phyloP scores from a whole-genome alignment of 169 alveolate genomes.

The Eimeria falciformis region DNA sequence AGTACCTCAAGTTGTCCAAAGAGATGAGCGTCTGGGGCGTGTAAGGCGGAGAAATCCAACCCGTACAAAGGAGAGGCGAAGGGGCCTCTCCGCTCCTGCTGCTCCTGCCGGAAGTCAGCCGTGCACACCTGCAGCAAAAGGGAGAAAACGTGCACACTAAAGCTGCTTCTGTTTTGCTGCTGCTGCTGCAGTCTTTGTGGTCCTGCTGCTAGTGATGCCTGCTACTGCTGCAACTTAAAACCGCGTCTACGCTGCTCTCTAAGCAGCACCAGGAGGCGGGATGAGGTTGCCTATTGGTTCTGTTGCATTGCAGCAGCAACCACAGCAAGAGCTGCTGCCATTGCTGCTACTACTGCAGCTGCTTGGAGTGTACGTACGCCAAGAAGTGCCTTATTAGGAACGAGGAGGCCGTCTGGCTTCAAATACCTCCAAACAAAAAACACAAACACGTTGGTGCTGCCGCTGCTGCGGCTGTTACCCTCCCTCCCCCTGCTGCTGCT shows the following conservation, averaged over 20 bases:
- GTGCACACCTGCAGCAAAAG: conserved; percentile 18
- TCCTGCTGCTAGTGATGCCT: neutral
- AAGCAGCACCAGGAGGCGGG: neutral
- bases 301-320: conserved; percentile 11
- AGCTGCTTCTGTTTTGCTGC: neutral
- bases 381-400: conserved; percentile 29
- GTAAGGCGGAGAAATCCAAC: conserved; percentile 4
- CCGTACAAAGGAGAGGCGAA: neutral
- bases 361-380: neutral
- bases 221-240: neutral
- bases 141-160: neutral
- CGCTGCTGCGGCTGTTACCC: neutral
- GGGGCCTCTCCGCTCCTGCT: conserved; percentile 34
- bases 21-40: conserved; percentile 6
- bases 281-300: no score
- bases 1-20: conserved; percentile 22
- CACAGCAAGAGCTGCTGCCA: neutral
- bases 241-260: neutral
- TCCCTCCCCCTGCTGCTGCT: neutral
- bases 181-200: conserved; percentile 3
- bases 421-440: conserved; percentile 32
- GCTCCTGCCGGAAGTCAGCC: conserved; percentile 11
- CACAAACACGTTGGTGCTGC: neutral
- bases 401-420: conserved; percentile 48
- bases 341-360: neutral